Evolutionary conservation across 1,284 basidiomycete genomes (phyloP).

Genomic region (Irpex sp.): DNA sequence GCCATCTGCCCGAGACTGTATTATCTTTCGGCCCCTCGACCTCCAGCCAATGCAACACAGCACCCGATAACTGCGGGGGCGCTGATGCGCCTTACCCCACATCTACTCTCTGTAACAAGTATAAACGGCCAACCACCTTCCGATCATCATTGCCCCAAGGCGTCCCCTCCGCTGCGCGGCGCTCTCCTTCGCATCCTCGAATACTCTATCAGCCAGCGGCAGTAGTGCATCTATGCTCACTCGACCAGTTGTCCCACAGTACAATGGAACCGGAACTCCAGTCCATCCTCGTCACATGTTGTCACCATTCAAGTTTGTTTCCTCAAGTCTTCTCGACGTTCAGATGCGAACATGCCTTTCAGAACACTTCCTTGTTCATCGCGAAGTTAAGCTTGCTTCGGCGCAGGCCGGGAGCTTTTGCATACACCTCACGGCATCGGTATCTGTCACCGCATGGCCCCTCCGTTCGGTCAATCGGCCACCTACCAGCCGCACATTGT

Average conservation of each 20-base stretch:
- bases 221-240: neutral
- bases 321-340: conserved; percentile 3
- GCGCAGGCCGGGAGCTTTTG: conserved; percentile 2
- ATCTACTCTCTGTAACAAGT: neutral
- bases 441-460: conserved; percentile 12
- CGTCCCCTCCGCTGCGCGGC: neutral
- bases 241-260: conserved; percentile 5
- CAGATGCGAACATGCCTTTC: neutral
- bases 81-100: neutral
- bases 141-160: neutral
- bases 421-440: conserved; percentile 9
- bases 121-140: neutral
- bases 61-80: neutral
- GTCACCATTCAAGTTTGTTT: conserved; percentile 6
- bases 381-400: conserved; percentile 1
- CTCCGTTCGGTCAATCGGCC: conserved; percentile 12
- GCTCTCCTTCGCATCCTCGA: no score
- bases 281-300: conserved; percentile 10
- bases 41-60: neutral
- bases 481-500: conserved; percentile 11
- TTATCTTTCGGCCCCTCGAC: neutral
- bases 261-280: conserved; percentile 5
- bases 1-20: neutral
- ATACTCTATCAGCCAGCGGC: neutral
- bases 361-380: neutral